Percentiles rank a stretch among this genome's conserved stretches.
Conservation (phyloP, 2,329 filamentous ascomycete genomes). For the Alternaria dauci region DNA sequence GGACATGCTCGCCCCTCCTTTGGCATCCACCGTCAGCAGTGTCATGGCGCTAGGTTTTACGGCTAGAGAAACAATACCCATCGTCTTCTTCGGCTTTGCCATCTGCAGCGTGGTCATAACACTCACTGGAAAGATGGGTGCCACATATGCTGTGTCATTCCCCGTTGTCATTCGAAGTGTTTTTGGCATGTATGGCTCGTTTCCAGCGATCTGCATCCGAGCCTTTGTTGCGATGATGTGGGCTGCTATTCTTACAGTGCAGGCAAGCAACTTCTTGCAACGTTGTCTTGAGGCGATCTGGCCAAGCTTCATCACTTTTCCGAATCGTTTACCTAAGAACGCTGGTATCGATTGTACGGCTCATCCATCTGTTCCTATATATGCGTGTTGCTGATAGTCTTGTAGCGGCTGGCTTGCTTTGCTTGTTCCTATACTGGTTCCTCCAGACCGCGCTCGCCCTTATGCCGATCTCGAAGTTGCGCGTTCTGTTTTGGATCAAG, state of each 20-base stretch:
- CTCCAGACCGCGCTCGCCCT: slow-evolving; percentile 55
- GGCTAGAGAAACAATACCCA: slow-evolving; percentile 59
- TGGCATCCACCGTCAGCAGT: slow-evolving; percentile 51
- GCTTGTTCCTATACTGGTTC: slow-evolving; percentile 62
- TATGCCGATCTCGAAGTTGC: slow-evolving; percentile 57
- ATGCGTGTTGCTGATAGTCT: slow-evolving; percentile 2
- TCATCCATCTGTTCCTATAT: fast-evolving
- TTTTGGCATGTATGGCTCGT: slow-evolving; percentile 56
- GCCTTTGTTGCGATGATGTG: slow-evolving; percentile 58
- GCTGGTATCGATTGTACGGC: slow-evolving; percentile 41
- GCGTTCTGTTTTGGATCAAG: slow-evolving; percentile 57
- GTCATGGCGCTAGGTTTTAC: slow-evolving; percentile 58
- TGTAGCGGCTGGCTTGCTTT: slow-evolving; percentile 58
- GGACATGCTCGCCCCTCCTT: slow-evolving; percentile 56
- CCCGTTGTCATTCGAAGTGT: slow-evolving; percentile 56
- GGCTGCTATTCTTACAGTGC: slow-evolving; percentile 58
- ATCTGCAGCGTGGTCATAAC: slow-evolving; percentile 60
- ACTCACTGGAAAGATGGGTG: slow-evolving; percentile 57
- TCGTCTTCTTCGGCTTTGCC: slow-evolving; percentile 58
- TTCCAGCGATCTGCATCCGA: slow-evolving; percentile 56
- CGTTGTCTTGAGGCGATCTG: slow-evolving; percentile 57
- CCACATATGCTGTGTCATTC: slow-evolving; percentile 50
- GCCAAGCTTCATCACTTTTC: slow-evolving; percentile 49
- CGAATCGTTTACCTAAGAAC: slow-evolving; percentile 48
- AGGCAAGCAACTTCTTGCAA: slow-evolving; percentile 55